Base-by-base conservation (phyloP, 2,329 filamentous ascomycete species). In the Boeremia exigua region DNA sequence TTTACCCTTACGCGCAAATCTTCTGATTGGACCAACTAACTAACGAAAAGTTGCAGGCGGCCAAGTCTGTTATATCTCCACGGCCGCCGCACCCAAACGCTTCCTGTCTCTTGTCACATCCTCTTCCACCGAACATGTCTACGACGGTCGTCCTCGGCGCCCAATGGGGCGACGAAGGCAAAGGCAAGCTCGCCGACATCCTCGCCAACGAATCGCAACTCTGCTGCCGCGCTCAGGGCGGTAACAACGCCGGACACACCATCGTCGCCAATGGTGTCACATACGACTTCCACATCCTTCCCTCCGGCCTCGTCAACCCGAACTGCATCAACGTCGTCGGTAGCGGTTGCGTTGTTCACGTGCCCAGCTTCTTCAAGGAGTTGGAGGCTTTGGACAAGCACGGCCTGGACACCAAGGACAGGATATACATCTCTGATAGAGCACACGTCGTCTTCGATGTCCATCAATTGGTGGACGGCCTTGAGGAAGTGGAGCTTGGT, bases 281-380 rank as follows among this genome's bases (percentile, higher is more conserved):
- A 23, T 76, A 76, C 66, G 73, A 76, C 52, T 75, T 74, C 62
- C 74, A 76, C 58, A 76, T 77, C 62, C 69, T 76, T 25, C 72
- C 74, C 23, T 89, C 86, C 52, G 90, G 90, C 56, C 82, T 93
- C 58, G 81, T 93, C 62, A 90, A 89, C 71, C 87, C 88, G 6
- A 79, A 79, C 38, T 90, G 85, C 73, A 81, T 86, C 66, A 93
- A 92, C 78, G 79, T 93, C 54, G 88, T 93, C 71, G 90, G 80
- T 33, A 65, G 78, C 58, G 73, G 89, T 56, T 88, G 87, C 44
- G 88, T 90, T 56, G 86, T 91, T 62, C 84, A 91, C 74, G 81
- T 89, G 51, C 85, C 86, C 17, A 80, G 80, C 49, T 88, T 89
- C 79, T 88, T 89, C 80, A 82, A 83, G 63, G 87, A 90, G 73